Conservation (phyloP, 2,329 filamentous ascomycete species). For the Monosporascus sp. region DNA sequence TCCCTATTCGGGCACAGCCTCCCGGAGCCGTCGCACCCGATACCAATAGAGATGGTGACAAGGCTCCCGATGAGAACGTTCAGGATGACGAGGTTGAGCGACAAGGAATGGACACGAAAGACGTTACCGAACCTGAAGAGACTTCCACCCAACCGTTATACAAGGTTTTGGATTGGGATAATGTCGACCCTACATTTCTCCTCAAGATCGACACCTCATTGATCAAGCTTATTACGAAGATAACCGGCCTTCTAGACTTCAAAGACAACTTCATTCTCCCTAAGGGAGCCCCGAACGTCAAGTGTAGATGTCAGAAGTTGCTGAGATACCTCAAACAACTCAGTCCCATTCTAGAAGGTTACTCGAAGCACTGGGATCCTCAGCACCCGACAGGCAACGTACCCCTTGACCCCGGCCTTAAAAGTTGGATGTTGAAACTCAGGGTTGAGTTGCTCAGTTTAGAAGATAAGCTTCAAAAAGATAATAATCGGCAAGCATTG, state of each 20-base stretch:
- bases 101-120: conserved; percentile 2
- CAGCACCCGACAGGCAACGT: conserved; percentile 2
- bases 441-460: conserved; percentile 11
- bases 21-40: background rate
- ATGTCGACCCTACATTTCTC: conserved; percentile 5
- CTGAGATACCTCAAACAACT: conserved; percentile 10
- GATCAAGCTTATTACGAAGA: conserved; percentile 5
- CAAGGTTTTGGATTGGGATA: conserved; percentile 1
- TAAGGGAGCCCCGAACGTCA: background rate
- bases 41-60: background rate
- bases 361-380: conserved; percentile 10
- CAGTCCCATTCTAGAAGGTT: conserved; percentile 13
- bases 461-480: conserved; percentile 4
- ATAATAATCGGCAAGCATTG: background rate
- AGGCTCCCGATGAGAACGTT: background rate
- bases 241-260: conserved; percentile 2
- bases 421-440: conserved; percentile 15
- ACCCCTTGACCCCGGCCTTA: conserved; percentile 17
- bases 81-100: background rate
- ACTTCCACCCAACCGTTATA: background rate
- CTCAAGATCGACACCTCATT: conserved; percentile 3
- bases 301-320: conserved; percentile 6
- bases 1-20: background rate
- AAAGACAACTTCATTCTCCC: background rate
- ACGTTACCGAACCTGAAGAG: background rate